Conservation (phyloP, 148 eudicot species). For the Camellia granthamiana region DNA sequence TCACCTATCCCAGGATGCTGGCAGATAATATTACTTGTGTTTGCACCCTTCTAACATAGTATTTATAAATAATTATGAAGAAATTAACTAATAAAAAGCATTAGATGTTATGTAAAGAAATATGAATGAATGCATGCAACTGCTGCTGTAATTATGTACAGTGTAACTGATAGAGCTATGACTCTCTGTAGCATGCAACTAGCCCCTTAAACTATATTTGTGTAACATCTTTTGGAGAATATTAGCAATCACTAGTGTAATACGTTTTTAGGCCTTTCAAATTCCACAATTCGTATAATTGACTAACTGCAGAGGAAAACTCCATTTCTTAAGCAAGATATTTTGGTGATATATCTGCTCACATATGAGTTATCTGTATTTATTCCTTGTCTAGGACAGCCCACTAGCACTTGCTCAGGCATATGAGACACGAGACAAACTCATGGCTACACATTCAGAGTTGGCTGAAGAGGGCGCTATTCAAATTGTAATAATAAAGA, state of each 20-base stretch:
- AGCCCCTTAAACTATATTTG: background rate
- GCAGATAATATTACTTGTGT: background rate
- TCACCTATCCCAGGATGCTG: background rate
- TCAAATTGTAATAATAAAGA: constrained; percentile 81
- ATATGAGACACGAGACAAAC: constrained; percentile 78
- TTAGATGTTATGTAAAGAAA: background rate
- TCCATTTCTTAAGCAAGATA: background rate
- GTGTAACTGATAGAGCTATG: background rate
- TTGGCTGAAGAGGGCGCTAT: constrained; percentile 92
- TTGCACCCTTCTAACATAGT: background rate
- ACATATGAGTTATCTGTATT: constrained; percentile 19
- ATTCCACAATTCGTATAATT: background rate
- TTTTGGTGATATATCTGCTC: constrained; percentile 7
- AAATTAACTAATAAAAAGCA: background rate
- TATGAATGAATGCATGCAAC: background rate
- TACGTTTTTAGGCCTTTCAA: background rate
- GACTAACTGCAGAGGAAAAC: background rate
- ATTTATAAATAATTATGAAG: background rate
- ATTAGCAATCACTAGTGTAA: background rate
- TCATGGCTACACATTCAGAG: constrained; percentile 69
- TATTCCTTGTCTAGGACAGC: constrained; percentile 61
- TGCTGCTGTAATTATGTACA: background rate
- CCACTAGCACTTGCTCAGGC: constrained; percentile 99
- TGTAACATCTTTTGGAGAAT: background rate
- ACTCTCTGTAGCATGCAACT: too few species aligned